These are phyloP conservation scores for Clathrus columnatus DNA, from an alignment of 768 basidiomycete species.

Conservation along the genomic window DNA sequence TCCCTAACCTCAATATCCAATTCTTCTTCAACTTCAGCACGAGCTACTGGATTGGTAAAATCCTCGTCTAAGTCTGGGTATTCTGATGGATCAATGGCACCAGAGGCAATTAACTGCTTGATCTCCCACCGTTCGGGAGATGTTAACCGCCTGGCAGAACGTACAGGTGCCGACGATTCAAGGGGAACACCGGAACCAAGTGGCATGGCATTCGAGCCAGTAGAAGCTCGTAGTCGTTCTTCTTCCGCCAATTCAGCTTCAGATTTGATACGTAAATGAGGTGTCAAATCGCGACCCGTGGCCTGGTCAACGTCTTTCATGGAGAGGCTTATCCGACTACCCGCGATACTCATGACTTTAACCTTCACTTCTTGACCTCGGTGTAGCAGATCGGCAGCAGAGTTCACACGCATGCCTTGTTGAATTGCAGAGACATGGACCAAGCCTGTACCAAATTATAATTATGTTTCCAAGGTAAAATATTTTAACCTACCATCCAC, in stretches of 20 bases:
- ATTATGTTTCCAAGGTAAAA: not conserved
- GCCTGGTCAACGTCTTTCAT: constrained; percentile 98
- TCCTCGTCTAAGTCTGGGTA: constrained; percentile 92
- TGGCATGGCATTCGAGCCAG: constrained; percentile 85
- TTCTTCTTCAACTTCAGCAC: constrained; percentile 90
- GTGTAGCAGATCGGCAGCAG: constrained; percentile 78
- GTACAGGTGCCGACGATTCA: constrained; percentile 36
- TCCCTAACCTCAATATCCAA: constrained; percentile 95
- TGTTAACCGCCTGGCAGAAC: constrained; percentile 82
- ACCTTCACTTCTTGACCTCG: constrained; percentile 85
- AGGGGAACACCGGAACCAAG: constrained; percentile 33
- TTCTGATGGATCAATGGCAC: constrained; percentile 84
- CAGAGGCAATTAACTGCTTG: constrained; percentile 96
- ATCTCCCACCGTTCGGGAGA: constrained; percentile 99
- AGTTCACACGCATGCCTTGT: constrained; percentile 72
- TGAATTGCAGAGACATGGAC: constrained; percentile 94
- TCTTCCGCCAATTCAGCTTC: constrained; percentile 85
- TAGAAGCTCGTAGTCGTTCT: constrained; percentile 55
- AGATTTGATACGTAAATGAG: constrained; percentile 89
- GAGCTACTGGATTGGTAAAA: constrained; percentile 62
- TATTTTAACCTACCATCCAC: constrained; percentile 64
- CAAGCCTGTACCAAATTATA: constrained; percentile 54
- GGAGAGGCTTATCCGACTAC: constrained; percentile 72
- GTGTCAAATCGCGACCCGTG: constrained; percentile 85
- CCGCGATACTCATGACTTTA: constrained; percentile 92